Conservation (phyloP, 2,329 filamentous ascomycete species). For the Alternaria sp. region DNA sequence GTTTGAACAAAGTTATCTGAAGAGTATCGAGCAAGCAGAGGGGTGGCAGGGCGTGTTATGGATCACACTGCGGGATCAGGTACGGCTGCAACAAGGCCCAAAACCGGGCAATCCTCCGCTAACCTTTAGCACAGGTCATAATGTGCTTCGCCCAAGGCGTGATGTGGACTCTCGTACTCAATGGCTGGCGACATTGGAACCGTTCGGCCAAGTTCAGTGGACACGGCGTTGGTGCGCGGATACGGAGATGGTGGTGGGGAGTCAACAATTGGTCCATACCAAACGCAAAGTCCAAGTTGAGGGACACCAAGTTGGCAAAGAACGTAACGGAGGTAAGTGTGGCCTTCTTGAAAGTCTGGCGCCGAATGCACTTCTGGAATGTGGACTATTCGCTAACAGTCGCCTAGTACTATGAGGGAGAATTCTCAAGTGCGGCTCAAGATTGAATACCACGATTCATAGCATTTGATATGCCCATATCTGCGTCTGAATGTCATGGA, state of each 20-base stretch:
- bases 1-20: conserved; percentile 98
- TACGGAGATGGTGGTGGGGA: conserved; percentile 93
- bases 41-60: conserved; percentile 80
- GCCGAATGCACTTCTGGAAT: conserved; percentile 11
- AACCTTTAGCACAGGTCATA: conserved; percentile 66
- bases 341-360: conserved; percentile 44
- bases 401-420: conserved; percentile 38
- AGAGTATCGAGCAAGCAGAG: conserved; percentile 82
- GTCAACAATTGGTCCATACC: conserved; percentile 83
- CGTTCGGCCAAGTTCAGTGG: conserved; percentile 79
- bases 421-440: conserved; percentile 38
- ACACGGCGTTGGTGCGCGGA: conserved; percentile 75
- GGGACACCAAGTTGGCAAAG: conserved; percentile 43
- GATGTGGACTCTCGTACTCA: conserved; percentile 84
- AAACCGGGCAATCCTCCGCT: background rate
- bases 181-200: conserved; percentile 93
- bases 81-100: conserved; percentile 50
- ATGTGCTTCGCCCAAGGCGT: conserved; percentile 89
- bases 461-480: conserved; percentile 1
- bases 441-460: conserved; percentile 16
- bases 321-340: conserved; percentile 49
- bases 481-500: background rate
- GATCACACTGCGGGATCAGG: conserved; percentile 91
- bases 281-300: conserved; percentile 29
- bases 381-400: conserved; percentile 20